Percentiles rank a stretch among this genome's conserved stretches.
phyloP scores from a whole-genome alignment of 805 yeast genomes.

The Torulaspora delbrueckii region DNA sequence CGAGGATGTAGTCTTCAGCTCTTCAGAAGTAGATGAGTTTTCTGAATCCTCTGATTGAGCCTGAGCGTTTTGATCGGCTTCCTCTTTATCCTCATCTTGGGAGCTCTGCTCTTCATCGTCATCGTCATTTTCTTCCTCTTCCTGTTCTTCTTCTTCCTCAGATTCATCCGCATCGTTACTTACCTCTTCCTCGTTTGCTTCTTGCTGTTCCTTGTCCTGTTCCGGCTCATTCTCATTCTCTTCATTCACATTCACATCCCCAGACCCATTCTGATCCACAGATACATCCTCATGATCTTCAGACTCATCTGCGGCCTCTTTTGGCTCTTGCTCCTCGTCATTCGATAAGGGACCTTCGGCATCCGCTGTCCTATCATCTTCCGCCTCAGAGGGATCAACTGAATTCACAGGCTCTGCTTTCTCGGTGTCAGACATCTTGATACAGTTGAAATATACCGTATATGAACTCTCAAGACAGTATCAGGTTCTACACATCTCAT shows the following conservation, averaged over 20 bases:
- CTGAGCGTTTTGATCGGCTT: constrained; percentile 8
- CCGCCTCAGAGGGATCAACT: neutral
- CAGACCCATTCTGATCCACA: neutral
- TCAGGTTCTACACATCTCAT: neutral
- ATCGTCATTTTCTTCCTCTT: neutral
- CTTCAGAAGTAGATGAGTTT: constrained; percentile 1
- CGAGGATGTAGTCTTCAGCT: constrained; percentile 3
- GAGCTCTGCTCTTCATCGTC: constrained; percentile 10
- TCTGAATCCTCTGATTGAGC: constrained; percentile 1
- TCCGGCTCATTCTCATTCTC: neutral
- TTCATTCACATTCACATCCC: neutral
- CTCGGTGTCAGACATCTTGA: constrained; percentile 5
- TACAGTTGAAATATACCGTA: neutral
- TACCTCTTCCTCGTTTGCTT: constrained; percentile 1
- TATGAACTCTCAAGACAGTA: neutral
- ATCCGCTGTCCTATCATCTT: neutral
- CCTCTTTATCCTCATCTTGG: constrained; percentile 3
- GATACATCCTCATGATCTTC: constrained; percentile 1
- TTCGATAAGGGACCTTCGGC: neutral
- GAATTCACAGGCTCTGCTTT: neutral
- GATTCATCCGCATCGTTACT: constrained; percentile 8
- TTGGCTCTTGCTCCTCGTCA: neutral
- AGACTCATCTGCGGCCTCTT: neutral
- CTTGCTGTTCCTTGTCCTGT: constrained; percentile 5
- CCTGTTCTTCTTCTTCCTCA: constrained; percentile 4